Percentiles rank a stretch among this genome's conserved stretches.
phyloP scores from a whole-genome alignment of 148 eudicot genomes.

The Fallopia convolvulus region DNA sequence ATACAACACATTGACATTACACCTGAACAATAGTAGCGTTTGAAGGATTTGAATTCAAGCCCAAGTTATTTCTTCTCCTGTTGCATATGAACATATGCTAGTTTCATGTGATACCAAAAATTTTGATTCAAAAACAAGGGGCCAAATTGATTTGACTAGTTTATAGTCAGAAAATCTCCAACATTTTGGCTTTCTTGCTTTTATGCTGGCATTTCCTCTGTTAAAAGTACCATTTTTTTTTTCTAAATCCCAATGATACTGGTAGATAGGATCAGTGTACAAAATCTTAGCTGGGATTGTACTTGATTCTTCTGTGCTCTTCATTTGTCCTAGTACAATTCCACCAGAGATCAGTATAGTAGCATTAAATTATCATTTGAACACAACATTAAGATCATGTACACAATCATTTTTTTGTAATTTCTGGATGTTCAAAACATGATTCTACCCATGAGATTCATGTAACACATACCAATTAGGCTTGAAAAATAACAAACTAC shows the following conservation, averaged over 20 bases:
- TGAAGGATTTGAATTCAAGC: no score
- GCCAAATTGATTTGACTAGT: not conserved
- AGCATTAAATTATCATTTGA: not conserved
- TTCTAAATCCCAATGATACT: slow-evolving; percentile 2
- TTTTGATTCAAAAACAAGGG: not conserved
- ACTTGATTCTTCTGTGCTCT: not conserved
- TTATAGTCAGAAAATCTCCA: not conserved
- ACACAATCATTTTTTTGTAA: no score
- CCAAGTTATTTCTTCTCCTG: no score
- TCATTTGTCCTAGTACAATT: not conserved
- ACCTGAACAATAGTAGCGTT: no score
- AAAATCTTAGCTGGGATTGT: not conserved
- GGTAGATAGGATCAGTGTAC: slow-evolving; percentile 4
- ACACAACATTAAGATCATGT: not conserved
- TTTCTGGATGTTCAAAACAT: not conserved
- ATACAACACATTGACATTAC: no score
- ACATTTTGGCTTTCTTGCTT: slow-evolving; percentile 4
- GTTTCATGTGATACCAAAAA: not conserved
- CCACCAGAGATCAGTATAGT: not conserved
- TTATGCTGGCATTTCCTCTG: not conserved
- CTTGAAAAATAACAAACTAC: no score
- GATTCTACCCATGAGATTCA: no score
- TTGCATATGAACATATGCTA: no score
- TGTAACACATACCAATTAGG: no score
- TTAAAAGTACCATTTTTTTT: not conserved